Evolutionary conservation across 73 alveolate genomes (phyloP).

Genomic region (Tetrahymena elliotti): DNA sequence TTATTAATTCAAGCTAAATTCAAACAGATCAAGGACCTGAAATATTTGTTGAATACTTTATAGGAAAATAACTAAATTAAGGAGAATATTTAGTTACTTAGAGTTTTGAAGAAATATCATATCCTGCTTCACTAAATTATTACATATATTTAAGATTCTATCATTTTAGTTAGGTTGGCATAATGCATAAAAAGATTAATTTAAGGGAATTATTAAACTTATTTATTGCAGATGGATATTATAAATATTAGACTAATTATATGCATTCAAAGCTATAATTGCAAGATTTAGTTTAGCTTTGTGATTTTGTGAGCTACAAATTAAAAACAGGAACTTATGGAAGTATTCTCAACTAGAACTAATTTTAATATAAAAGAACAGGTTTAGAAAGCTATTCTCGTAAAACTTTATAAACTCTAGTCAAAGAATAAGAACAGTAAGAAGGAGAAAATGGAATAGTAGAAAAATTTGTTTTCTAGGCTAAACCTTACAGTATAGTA

Average conservation of each 20-base stretch:
- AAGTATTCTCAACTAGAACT: background rate
- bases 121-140: background rate
- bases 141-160: background rate
- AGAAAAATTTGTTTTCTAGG: background rate
- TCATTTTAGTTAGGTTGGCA: background rate
- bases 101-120: background rate
- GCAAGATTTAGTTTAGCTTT: conserved; percentile 10
- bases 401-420: background rate
- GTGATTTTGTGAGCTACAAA: conserved; percentile 22
- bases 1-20: background rate
- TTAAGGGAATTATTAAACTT: conserved; percentile 33
- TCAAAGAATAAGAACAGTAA: background rate
- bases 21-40: background rate
- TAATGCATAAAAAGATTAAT: conserved; percentile 14
- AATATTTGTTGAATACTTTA: background rate
- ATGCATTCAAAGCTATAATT: conserved; percentile 35
- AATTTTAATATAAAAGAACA: background rate
- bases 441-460: background rate
- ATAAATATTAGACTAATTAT: conserved; percentile 36
- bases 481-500: background rate
- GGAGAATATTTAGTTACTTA: background rate
- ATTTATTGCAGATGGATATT: conserved; percentile 42
- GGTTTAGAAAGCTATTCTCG: background rate
- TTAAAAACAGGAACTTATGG: conserved; percentile 5
- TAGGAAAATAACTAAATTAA: background rate